These are phyloP conservation scores for Calonectria fujianensis DNA, from an alignment of 2,329 filamentous ascomycete species.

Conservation along the genomic window DNA sequence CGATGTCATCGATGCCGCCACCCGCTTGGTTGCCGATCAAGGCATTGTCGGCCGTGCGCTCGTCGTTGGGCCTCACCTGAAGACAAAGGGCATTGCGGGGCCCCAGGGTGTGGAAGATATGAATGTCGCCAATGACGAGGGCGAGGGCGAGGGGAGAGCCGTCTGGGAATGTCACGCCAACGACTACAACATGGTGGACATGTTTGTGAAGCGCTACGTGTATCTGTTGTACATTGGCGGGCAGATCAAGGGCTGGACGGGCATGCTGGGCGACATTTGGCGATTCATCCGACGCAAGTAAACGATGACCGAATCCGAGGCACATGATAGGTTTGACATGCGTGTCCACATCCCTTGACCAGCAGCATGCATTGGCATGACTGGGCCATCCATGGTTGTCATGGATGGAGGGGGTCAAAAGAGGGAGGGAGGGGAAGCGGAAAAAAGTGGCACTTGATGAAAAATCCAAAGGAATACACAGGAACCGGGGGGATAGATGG, in stretches of 20 bases:
- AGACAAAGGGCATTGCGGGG: conserved; percentile 44
- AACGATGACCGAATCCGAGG: conserved; percentile 33
- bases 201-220: conserved; percentile 73
- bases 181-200: conserved; percentile 74
- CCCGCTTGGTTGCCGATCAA: conserved; percentile 76
- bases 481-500: no score
- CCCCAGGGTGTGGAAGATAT: conserved; percentile 60
- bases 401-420: neutral
- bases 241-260: conserved; percentile 71
- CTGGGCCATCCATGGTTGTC: neutral
- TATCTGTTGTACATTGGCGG: conserved; percentile 71
- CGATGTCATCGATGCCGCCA: conserved; percentile 79
- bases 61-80: conserved; percentile 73
- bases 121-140: conserved; percentile 58
- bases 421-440: no score
- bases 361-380: neutral
- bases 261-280: conserved; percentile 61
- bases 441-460: neutral
- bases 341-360: neutral
- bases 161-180: conserved; percentile 78
- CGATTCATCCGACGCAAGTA: conserved; percentile 51
- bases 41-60: conserved; percentile 74
- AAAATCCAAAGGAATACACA: neutral
- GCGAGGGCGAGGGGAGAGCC: conserved; percentile 63
- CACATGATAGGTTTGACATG: neutral